Percentiles rank a stretch among this genome's conserved stretches.
These are phyloP conservation scores for Achaetomiella virescens DNA, from an alignment of 495 filamentous ascomycete species.

Conservation along the genomic window DNA sequence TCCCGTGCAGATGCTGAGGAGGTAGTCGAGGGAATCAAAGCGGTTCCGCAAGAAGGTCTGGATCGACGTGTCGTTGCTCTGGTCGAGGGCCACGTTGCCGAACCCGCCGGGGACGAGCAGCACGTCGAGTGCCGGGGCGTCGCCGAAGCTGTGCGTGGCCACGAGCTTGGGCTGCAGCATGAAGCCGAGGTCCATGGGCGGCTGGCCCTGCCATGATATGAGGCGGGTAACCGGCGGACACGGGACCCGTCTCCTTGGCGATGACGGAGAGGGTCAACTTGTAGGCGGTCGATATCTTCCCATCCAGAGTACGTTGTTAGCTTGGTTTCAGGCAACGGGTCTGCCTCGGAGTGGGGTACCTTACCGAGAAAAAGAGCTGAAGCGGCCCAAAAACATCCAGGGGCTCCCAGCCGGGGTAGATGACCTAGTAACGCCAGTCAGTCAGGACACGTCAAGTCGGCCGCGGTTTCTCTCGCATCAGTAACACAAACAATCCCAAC, in stretches of 20 bases:
- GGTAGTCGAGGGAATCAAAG: constrained; percentile 45
- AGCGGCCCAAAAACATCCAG: constrained; percentile 50
- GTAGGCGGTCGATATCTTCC: not conserved
- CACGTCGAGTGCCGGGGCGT: constrained; percentile 49
- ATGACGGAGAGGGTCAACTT: constrained; percentile 20
- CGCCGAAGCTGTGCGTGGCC: constrained; percentile 57
- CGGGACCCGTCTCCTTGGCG: constrained; percentile 9
- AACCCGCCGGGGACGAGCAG: constrained; percentile 61
- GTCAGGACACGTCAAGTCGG: not conserved
- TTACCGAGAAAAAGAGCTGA: constrained; percentile 39
- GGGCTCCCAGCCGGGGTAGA: constrained; percentile 20
- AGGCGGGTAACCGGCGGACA: not conserved
- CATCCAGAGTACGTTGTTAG: constrained; percentile 17
- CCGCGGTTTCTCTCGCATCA: not conserved
- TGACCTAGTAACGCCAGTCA: constrained; percentile 7
- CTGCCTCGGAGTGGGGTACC: constrained; percentile 13
- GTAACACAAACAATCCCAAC: constrained; percentile 6
- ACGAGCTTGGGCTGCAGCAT: constrained; percentile 42
- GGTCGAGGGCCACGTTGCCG: constrained; percentile 36
- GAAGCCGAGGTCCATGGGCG: constrained; percentile 18
- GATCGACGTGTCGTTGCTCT: constrained; percentile 28
- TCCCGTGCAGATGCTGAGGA: constrained; percentile 61
- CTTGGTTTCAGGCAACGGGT: not conserved
- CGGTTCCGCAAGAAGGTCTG: constrained; percentile 41
- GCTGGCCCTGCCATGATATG: constrained; percentile 3